Evolutionary conservation across 306 rosid species (phyloP).

Genomic region (Hippophae tibetana): DNA sequence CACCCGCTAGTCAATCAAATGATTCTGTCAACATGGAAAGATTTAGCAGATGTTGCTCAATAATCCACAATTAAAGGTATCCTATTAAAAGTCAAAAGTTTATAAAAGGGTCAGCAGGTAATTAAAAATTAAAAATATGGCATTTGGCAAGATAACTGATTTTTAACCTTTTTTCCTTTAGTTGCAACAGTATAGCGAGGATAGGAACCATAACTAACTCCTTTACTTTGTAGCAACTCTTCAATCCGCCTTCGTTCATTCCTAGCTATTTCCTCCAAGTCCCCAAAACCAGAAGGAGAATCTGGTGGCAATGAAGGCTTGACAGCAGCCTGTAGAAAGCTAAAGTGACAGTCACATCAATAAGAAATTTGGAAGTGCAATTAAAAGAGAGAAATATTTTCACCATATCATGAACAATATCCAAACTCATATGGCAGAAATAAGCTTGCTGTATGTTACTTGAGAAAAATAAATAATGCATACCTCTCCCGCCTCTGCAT

Average conservation of each 20-base stretch:
- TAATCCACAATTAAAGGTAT: no score
- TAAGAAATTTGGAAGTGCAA: conserved; percentile 5
- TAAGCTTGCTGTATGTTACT: not conserved
- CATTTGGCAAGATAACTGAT: not conserved
- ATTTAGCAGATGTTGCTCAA: no score
- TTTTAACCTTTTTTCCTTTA: conserved; percentile 69
- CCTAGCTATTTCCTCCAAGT: conserved; percentile 47
- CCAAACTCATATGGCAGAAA: not conserved
- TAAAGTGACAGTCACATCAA: not conserved
- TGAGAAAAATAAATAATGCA: not conserved
- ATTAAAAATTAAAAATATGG: not conserved
- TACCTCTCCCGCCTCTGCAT: conserved; percentile 55
- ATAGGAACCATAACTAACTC: conserved; percentile 40
- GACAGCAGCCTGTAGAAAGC: conserved; percentile 20
- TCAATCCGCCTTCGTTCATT: conserved; percentile 47
- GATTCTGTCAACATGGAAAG: no score
- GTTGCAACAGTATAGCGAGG: conserved; percentile 60
- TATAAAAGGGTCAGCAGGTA: not conserved
- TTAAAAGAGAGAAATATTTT: not conserved
- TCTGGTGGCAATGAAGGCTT: conserved; percentile 21
- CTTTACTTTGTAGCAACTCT: conserved; percentile 43
- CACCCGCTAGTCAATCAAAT: no score
- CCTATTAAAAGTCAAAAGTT: not conserved
- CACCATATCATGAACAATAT: not conserved
- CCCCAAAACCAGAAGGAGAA: conserved; percentile 16